A percentile compares a stretch with the other conserved stretches of the same genome.
Evolutionary conservation across 768 basidiomycete species (phyloP).

Genomic region (Harrya chromipes): DNA sequence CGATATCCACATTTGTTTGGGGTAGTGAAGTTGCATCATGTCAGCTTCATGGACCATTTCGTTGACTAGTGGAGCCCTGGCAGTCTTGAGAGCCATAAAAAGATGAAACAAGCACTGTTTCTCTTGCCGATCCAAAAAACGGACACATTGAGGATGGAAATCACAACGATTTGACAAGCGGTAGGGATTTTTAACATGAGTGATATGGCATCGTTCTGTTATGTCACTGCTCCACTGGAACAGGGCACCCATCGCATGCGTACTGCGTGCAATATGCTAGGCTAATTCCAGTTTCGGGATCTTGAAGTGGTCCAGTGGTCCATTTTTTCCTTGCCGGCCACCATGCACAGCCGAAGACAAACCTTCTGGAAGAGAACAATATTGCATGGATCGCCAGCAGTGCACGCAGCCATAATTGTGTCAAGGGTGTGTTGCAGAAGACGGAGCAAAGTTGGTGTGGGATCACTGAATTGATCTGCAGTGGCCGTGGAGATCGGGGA

Average conservation of each 20-base stretch:
- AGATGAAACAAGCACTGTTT: slow-evolving; percentile 6
- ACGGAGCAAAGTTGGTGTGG: background rate
- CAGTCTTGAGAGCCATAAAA: slow-evolving; percentile 1
- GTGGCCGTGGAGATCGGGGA: slow-evolving; percentile 16
- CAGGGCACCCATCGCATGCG: slow-evolving; percentile 27
- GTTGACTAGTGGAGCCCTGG: background rate
- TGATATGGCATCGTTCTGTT: slow-evolving; percentile 12
- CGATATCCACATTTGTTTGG: too few relatives aligned
- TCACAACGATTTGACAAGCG: background rate
- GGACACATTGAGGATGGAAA: slow-evolving; percentile 4
- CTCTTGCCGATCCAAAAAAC: slow-evolving; percentile 6
- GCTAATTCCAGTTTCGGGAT: slow-evolving; percentile 25
- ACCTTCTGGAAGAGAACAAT: background rate
- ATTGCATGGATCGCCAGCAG: background rate
- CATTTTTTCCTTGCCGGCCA: slow-evolving; percentile 5
- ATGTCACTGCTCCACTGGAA: slow-evolving; percentile 13
- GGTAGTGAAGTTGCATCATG: background rate
- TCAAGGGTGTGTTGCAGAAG: background rate
- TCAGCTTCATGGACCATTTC: background rate
- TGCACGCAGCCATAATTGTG: slow-evolving; percentile 1
- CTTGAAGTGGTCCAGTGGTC: slow-evolving; percentile 2
- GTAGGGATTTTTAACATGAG: slow-evolving; percentile 2
- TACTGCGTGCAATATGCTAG: slow-evolving; percentile 17
- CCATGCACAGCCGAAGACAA: background rate
- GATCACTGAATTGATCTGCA: slow-evolving; percentile 15